Percentiles rank a stretch among this genome's conserved stretches.
Evolutionary conservation across 164 flowering plant species (phyloP).

Genomic region (Sextonia rubra): DNA sequence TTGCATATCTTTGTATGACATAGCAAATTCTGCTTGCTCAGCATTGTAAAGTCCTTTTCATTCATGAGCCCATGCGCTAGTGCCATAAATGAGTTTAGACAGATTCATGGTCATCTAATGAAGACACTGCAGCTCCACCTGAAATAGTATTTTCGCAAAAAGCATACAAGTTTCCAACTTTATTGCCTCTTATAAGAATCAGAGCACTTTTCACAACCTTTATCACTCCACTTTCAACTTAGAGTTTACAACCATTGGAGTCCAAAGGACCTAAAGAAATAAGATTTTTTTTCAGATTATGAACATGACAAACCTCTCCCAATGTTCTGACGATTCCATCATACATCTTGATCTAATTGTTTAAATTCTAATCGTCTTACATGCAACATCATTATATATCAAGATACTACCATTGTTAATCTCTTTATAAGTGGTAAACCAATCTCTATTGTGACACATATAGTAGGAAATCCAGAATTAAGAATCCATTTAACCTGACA

Average conservation of each 20-base stretch:
- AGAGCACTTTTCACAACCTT: neutral
- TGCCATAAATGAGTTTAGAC: constrained; percentile 10
- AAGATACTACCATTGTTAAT: too few relatives aligned
- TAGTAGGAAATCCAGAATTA: too few relatives aligned
- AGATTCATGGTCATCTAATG: too few relatives aligned
- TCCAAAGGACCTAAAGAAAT: constrained; percentile 3
- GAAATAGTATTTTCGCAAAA: neutral
- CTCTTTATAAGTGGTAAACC: too few relatives aligned
- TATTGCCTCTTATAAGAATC: neutral
- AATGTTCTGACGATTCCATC: too few relatives aligned
- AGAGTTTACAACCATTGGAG: neutral
- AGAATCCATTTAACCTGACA: too few relatives aligned
- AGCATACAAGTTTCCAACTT: neutral
- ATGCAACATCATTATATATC: too few relatives aligned
- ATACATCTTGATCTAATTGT: too few relatives aligned
- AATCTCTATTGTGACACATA: too few relatives aligned
- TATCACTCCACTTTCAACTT: neutral
- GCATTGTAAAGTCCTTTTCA: constrained; percentile 1
- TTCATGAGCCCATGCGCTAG: constrained; percentile 16
- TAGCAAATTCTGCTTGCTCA: constrained; percentile 10
- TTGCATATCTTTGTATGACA: neutral
- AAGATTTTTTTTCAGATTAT: neutral
- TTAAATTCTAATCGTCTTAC: too few relatives aligned
- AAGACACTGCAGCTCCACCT: too few relatives aligned
- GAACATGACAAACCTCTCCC: too few relatives aligned